Evolutionary conservation across 2,329 filamentous ascomycete species (phyloP).

Genomic region (Stagonosporopsis tanaceti): DNA sequence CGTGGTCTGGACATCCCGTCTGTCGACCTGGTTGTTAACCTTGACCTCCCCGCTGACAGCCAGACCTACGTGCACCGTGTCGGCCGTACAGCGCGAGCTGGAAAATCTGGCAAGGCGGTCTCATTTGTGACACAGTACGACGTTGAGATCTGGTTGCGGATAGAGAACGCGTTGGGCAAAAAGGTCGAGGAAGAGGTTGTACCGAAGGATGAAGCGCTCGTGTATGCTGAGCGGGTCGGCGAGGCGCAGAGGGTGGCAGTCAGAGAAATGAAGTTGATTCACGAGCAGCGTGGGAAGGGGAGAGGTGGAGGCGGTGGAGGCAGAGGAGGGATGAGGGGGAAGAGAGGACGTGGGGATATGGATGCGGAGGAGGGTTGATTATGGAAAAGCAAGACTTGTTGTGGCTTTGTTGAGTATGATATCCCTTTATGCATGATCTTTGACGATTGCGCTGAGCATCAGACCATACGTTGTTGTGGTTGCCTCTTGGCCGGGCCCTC

Average conservation of each 20-base stretch:
- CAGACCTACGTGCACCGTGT: constrained; percentile 94
- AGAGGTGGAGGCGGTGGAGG: constrained; percentile 61
- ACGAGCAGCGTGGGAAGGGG: constrained; percentile 69
- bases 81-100: constrained; percentile 85
- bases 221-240: constrained; percentile 77
- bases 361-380: constrained; percentile 74
- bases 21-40: constrained; percentile 89
- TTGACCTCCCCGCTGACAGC: constrained; percentile 81
- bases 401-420: constrained; percentile 3
- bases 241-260: constrained; percentile 84
- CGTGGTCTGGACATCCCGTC: constrained; percentile 91
- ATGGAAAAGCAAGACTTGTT: not conserved
- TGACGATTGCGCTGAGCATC: not conserved
- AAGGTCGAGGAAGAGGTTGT: constrained; percentile 74
- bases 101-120: constrained; percentile 82
- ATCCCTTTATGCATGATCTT: not conserved
- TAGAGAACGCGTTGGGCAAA: constrained; percentile 82
- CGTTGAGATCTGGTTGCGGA: constrained; percentile 78
- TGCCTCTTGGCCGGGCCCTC: not conserved
- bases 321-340: constrained; percentile 40
- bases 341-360: constrained; percentile 70
- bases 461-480: not conserved
- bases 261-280: constrained; percentile 80
- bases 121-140: constrained; percentile 89
- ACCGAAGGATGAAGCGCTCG: constrained; percentile 84